Percentiles rank a stretch among this genome's conserved stretches.
These are phyloP conservation scores for Ustilago xerochloae DNA, from an alignment of 1,284 basidiomycete genomes.

Conservation along the genomic window DNA sequence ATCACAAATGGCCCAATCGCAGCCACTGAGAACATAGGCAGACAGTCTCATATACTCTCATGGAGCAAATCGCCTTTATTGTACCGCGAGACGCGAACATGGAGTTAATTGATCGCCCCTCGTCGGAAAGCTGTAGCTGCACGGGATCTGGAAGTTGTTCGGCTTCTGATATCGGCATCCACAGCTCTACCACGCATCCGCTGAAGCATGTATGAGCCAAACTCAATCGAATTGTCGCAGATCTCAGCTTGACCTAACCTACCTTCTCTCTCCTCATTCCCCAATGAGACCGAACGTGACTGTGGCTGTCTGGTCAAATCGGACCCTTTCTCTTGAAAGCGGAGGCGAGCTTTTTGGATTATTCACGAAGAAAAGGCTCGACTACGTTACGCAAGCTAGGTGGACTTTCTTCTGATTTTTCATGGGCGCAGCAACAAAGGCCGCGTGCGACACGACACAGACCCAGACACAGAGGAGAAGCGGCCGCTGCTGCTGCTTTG, in stretches of 20 bases:
- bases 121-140: not conserved
- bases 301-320: not conserved
- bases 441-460: too few relatives aligned
- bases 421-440: not conserved
- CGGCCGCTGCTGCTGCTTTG: not conserved
- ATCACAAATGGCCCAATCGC: too few relatives aligned
- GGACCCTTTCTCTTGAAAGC: not conserved
- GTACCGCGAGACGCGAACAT: not conserved
- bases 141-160: constrained; percentile 1
- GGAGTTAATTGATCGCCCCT: too few relatives aligned
- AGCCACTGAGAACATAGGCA: too few relatives aligned
- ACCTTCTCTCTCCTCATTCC: not conserved
- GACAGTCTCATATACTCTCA: too few relatives aligned
- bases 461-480: not conserved
- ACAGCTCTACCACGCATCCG: not conserved
- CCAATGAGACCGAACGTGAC: not conserved
- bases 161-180: constrained; percentile 4
- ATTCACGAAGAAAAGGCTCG: not conserved
- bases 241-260: not conserved
- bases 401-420: not conserved
- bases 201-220: too few relatives aligned
- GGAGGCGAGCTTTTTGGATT: constrained; percentile 1
- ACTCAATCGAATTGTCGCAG: too few relatives aligned
- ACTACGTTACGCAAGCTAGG: not conserved
- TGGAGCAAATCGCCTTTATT: too few relatives aligned